Percentiles rank a stretch among this genome's conserved stretches.
Evolutionary conservation across 805 yeast genomes (phyloP).

Genomic region (Yarrowia keelungensis): DNA sequence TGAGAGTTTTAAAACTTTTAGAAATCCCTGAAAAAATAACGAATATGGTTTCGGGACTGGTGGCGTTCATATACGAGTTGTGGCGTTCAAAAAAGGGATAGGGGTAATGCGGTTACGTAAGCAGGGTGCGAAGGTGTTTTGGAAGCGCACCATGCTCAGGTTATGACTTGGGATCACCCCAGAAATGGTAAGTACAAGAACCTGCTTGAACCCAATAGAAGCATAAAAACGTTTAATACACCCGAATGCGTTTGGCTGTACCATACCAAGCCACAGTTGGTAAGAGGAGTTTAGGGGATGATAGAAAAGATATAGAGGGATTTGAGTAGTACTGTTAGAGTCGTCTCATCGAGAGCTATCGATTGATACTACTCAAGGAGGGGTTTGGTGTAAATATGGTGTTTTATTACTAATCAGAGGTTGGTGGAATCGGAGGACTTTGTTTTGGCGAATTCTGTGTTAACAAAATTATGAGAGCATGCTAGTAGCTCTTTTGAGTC

Average conservation of each 20-base stretch:
- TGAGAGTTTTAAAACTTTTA: constrained; percentile 5
- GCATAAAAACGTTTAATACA: neutral
- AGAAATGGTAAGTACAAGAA: neutral
- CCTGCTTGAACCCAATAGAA: constrained; percentile 12
- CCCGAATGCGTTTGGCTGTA: neutral
- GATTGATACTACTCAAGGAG: neutral
- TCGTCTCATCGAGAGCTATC: neutral
- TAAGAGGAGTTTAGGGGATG: neutral
- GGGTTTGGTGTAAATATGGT: neutral
- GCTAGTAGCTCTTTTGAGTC: too few relatives aligned
- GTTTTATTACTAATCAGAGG: too few relatives aligned
- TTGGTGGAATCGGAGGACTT: too few relatives aligned
- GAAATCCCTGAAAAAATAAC: neutral
- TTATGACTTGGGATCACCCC: neutral
- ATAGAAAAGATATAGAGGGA: neutral
- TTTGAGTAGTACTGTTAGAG: neutral
- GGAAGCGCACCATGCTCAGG: neutral
- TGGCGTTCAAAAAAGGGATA: too few relatives aligned
- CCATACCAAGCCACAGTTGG: constrained; percentile 2
- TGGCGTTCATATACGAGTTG: too few relatives aligned
- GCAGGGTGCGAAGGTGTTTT: too few relatives aligned
- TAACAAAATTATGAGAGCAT: too few relatives aligned
- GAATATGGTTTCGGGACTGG: neutral
- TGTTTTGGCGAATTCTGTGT: too few relatives aligned
- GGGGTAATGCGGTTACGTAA: too few relatives aligned